These are phyloP conservation scores for Nitzschia putrida DNA, from an alignment of 108 stramenopile species.

Conservation along the genomic window DNA sequence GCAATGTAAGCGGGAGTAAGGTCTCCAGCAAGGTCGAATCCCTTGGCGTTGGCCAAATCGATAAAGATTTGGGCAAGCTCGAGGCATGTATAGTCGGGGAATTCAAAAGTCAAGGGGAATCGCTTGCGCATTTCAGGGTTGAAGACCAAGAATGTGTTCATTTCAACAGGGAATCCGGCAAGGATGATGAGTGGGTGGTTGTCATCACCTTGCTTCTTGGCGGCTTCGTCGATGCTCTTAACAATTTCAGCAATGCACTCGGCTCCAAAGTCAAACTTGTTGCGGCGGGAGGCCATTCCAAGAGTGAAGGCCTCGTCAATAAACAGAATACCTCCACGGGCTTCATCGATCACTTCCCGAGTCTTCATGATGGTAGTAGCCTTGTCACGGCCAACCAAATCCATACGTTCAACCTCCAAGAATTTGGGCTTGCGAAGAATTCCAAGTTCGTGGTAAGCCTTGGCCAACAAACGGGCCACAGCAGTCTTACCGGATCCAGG, in stretches of 20 bases:
- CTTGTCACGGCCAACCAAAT: constrained; percentile 76
- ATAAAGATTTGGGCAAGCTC: constrained; percentile 83
- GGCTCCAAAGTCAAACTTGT: constrained; percentile 63
- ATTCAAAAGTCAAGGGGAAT: constrained; percentile 82
- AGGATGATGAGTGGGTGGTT: constrained; percentile 73
- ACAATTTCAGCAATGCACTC: constrained; percentile 81
- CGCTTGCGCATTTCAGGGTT: constrained; percentile 70
- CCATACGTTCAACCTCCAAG: constrained; percentile 87
- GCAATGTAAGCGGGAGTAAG: constrained; percentile 59
- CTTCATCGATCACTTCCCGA: constrained; percentile 83
- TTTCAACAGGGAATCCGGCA: constrained; percentile 87
- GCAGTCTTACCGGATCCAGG: constrained; percentile 97
- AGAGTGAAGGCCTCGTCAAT: constrained; percentile 90
- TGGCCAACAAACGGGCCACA: constrained; percentile 89
- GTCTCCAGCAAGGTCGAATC: constrained; percentile 75
- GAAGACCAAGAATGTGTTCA: constrained; percentile 76
- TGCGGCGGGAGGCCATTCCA: constrained; percentile 80
- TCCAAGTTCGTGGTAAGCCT: constrained; percentile 87
- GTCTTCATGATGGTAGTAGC: constrained; percentile 83
- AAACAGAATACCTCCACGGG: constrained; percentile 86
- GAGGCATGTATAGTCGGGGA: constrained; percentile 83
- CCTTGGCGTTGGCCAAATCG: constrained; percentile 81
- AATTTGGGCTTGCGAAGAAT: constrained; percentile 85
- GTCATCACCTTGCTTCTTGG: constrained; percentile 47
- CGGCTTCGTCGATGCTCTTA: constrained; percentile 70